Percentiles rank a stretch among this genome's conserved stretches.
These are phyloP conservation scores for Trichoderma parareesei DNA, from an alignment of 495 filamentous ascomycete genomes.

Conservation along the genomic window DNA sequence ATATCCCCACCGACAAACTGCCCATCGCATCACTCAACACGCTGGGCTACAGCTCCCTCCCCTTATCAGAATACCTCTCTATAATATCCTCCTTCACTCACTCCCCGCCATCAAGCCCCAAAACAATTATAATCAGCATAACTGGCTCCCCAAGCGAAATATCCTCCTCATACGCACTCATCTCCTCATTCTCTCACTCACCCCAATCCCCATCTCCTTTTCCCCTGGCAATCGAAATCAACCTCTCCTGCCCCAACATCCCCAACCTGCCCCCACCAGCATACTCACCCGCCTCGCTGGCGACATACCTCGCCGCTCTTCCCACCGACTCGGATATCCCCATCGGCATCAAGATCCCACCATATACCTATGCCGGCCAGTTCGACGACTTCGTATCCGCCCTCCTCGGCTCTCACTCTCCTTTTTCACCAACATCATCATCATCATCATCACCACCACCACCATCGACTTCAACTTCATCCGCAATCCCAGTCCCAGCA, in stretches of 20 bases:
- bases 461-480: neutral
- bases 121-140: constrained; percentile 53
- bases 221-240: constrained; percentile 56
- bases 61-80: constrained; percentile 58
- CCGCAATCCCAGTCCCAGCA: constrained; percentile 16
- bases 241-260: constrained; percentile 70
- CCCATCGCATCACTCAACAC: constrained; percentile 56
- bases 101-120: neutral
- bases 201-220: constrained; percentile 12
- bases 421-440: no score
- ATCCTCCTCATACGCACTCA: constrained; percentile 31
- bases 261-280: constrained; percentile 56
- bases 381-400: constrained; percentile 45
- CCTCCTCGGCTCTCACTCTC: constrained; percentile 27
- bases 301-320: constrained; percentile 39
- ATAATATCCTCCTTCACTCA: constrained; percentile 20
- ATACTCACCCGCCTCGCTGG: constrained; percentile 41
- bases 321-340: constrained; percentile 18
- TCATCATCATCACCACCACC: neutral
- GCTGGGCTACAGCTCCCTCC: constrained; percentile 60
- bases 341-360: constrained; percentile 62
- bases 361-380: constrained; percentile 58
- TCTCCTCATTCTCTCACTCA: constrained; percentile 9
- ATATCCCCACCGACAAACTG: neutral
- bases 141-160: constrained; percentile 50